phyloP scores from a whole-genome alignment of 805 yeast species.

The Candida nitratophila region DNA sequence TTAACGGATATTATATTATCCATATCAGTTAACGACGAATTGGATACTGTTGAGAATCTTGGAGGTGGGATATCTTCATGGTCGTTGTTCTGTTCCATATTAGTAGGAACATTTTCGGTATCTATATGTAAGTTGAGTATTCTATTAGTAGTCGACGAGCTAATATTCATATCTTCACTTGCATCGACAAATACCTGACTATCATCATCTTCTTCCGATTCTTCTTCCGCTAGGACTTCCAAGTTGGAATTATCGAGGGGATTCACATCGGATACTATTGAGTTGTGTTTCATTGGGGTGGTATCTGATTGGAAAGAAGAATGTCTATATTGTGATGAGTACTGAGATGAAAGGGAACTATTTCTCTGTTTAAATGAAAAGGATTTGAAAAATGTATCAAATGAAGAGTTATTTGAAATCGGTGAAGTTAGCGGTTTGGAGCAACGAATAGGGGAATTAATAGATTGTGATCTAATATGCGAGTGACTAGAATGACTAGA shows the following conservation, averaged over 20 bases:
- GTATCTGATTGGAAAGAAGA: neutral
- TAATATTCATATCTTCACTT: constrained; percentile 6
- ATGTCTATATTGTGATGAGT: neutral
- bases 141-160: neutral
- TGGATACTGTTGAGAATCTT: neutral
- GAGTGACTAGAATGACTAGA: neutral
- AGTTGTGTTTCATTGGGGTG: neutral
- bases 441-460: constrained; percentile 26
- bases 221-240: constrained; percentile 10
- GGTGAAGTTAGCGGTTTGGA: constrained; percentile 46
- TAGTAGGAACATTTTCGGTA: neutral
- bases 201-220: constrained; percentile 7
- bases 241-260: neutral
- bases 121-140: neutral
- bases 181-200: constrained; percentile 21
- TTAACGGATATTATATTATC: constrained; percentile 37
- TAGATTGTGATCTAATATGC: neutral
- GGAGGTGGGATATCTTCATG: neutral
- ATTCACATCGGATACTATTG: neutral
- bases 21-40: constrained; percentile 15
- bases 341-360: constrained; percentile 10
- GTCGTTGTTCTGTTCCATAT: neutral
- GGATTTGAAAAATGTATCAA: constrained; percentile 28
- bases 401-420: constrained; percentile 26
- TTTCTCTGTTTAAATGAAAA: constrained; percentile 24